Conservation (phyloP, 768 basidiomycete species). For the Gloeostereum incarnatum region DNA sequence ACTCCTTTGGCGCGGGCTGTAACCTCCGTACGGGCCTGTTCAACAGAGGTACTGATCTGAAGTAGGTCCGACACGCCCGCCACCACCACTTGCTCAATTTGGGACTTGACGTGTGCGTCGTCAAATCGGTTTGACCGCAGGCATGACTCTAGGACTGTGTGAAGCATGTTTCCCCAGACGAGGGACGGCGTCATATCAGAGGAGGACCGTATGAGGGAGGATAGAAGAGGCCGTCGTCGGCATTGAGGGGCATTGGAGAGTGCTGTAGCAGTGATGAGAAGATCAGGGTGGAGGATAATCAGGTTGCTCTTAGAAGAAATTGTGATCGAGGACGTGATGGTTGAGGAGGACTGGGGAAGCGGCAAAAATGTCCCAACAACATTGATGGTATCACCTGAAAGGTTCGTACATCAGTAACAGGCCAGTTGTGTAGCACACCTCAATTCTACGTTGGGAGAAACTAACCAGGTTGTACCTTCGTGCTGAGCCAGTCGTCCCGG, state of each 20-base stretch:
- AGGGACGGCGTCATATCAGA: slow-evolving; percentile 57
- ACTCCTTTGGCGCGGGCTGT: slow-evolving; percentile 55
- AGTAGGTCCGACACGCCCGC: slow-evolving; percentile 53
- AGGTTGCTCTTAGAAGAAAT: slow-evolving; percentile 59
- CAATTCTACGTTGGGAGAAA: too few species aligned
- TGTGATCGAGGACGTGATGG: slow-evolving; percentile 34
- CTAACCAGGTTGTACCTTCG: slow-evolving; percentile 58
- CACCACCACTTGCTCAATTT: slow-evolving; percentile 46
- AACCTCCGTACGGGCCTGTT: slow-evolving; percentile 60
- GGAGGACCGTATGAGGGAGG: slow-evolving; percentile 46
- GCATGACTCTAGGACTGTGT: slow-evolving; percentile 84
- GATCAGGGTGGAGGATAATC: slow-evolving; percentile 86
- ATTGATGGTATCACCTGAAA: slow-evolving; percentile 72
- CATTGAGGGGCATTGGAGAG: slow-evolving; percentile 81
- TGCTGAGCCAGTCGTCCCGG: slow-evolving; percentile 69
- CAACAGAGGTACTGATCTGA: slow-evolving; percentile 45
- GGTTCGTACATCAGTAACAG: not conserved
- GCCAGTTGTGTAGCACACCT: slow-evolving; percentile 6
- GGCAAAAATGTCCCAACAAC: slow-evolving; percentile 42
- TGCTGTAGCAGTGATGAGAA: slow-evolving; percentile 84
- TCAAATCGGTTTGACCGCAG: slow-evolving; percentile 57
- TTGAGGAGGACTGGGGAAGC: slow-evolving; percentile 21
- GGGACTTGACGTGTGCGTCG: slow-evolving; percentile 45
- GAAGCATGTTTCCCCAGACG: slow-evolving; percentile 90
- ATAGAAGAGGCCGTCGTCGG: slow-evolving; percentile 78